A percentile compares a stretch with the other conserved stretches of the same genome.
These are phyloP conservation scores for Citrus australasica DNA, from an alignment of 345 rosid species.

Conservation along the genomic window DNA sequence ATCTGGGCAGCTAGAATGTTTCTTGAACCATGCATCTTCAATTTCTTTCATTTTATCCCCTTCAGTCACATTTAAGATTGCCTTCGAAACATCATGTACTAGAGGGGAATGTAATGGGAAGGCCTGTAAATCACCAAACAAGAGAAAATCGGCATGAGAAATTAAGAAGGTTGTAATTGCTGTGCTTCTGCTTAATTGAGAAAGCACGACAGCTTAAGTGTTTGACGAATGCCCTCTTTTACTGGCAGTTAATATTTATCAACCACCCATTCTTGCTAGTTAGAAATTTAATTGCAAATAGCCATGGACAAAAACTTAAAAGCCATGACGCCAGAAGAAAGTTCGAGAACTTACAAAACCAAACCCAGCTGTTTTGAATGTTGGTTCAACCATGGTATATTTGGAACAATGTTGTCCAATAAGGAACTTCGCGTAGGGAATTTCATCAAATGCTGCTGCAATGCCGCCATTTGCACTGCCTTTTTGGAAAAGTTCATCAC, in stretches of 20 bases:
- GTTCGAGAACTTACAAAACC: conserved; percentile 39
- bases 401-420: conserved; percentile 34
- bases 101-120: conserved; percentile 44
- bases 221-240: no score
- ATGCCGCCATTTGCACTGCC: conserved; percentile 37
- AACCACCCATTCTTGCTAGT: no score
- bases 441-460: conserved; percentile 36
- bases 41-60: conserved; percentile 27
- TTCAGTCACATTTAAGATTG: conserved; percentile 34
- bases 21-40: conserved; percentile 28
- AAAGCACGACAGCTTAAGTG: no score
- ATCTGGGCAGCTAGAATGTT: conserved; percentile 16
- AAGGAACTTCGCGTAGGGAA: conserved; percentile 30
- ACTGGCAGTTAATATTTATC: no score
- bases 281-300: no score
- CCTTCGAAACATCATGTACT: conserved; percentile 42
- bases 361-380: conserved; percentile 32
- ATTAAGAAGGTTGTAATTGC: neutral
- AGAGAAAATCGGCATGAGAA: neutral
- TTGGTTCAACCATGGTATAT: conserved; percentile 33
- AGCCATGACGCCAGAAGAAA: neutral
- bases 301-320: no score
- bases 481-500: conserved; percentile 24
- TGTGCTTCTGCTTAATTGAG: no score
- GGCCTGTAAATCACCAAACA: conserved; percentile 20